A percentile compares a stretch with the other conserved stretches of the same genome.
These are phyloP conservation scores for Zoysia matrella DNA, from an alignment of 202 grass and related monocot species.

Conservation along the genomic window DNA sequence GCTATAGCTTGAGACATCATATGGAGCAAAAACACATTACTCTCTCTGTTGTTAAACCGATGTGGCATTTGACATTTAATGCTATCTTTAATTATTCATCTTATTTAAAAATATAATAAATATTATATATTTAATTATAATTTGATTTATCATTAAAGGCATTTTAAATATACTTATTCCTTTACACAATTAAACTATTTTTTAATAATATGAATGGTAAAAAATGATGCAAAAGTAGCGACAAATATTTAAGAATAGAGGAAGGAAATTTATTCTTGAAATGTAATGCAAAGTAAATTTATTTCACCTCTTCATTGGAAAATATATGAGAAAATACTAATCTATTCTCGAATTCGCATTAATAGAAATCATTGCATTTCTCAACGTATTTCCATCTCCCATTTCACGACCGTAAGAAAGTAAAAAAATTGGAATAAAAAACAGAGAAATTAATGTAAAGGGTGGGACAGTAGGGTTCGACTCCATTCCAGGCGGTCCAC, in stretches of 20 bases:
- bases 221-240: no score
- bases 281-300: not conserved
- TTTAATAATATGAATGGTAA: no score
- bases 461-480: conserved; percentile 25
- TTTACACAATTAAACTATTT: no score
- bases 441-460: not conserved
- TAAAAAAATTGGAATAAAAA: not conserved
- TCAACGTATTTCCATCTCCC: not conserved
- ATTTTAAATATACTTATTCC: not conserved
- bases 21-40: no score
- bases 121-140: no score
- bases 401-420: not conserved
- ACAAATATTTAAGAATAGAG: no score
- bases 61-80: no score
- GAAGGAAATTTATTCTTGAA: not conserved
- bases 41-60: no score
- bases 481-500: not conserved
- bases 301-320: not conserved
- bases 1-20: no score
- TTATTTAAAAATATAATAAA: no score
- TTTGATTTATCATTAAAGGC: no score
- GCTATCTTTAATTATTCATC: no score
- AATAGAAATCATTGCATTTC: not conserved
- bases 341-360: not conserved
- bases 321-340: not conserved